A percentile compares a stretch with the other conserved stretches of the same genome.
Evolutionary conservation across 257 asterid genomes (phyloP).

Genomic region (Jacaranda copaia): DNA sequence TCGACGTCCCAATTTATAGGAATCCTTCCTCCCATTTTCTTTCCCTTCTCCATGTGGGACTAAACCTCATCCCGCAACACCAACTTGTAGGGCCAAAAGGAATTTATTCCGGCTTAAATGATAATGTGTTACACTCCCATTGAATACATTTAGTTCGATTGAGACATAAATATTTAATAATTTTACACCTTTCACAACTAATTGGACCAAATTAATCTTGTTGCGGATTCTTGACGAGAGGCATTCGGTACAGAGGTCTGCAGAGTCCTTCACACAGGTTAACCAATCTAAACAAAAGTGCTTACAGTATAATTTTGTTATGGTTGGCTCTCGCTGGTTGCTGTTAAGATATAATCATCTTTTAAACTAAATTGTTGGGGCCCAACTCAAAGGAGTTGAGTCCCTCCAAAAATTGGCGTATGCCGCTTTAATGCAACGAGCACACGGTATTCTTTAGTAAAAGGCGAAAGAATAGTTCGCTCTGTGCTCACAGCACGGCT

Average conservation of each 20-base stretch:
- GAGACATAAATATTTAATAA: neutral
- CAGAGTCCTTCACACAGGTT: no score
- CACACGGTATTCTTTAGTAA: slow-evolving; percentile 33
- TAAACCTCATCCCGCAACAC: no score
- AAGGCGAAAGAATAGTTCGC: neutral
- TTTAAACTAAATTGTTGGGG: neutral
- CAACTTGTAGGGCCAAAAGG: no score
- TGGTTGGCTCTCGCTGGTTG: no score
- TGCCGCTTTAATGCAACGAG: slow-evolving; percentile 14
- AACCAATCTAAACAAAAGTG: no score
- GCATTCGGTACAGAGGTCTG: no score
- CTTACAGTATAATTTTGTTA: no score
- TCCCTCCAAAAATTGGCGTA: slow-evolving; percentile 14
- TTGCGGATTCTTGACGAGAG: neutral
- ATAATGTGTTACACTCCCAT: no score
- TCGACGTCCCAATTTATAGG: neutral
- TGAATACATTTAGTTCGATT: neutral
- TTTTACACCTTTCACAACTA: neutral
- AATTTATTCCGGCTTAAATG: no score
- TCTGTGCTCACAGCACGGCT: slow-evolving; percentile 9
- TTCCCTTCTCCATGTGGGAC: neutral
- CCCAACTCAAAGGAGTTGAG: neutral
- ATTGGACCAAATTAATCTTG: neutral
- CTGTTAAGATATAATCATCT: neutral
- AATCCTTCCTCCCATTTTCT: no score